Evolutionary conservation across 192 early-diverging fungal genomes (phyloP).

Genomic region (Kappamyces sp.): DNA sequence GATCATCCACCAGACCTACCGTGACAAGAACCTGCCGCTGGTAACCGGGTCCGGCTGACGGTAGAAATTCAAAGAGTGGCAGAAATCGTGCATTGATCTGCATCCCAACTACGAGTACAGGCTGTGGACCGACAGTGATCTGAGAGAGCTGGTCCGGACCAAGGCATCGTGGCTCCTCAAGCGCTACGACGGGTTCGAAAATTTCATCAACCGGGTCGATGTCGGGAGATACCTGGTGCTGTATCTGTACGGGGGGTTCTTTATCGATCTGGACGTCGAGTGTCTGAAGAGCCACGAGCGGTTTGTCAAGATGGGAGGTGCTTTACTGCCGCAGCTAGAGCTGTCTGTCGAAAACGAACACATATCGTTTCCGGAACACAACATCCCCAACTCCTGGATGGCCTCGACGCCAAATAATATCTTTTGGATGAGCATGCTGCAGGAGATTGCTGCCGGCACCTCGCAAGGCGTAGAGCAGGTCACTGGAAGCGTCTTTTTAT

Average conservation of each 20-base stretch:
- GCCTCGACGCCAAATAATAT: conserved; percentile 24
- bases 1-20: too few species aligned
- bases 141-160: conserved; percentile 14
- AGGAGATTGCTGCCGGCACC: not conserved
- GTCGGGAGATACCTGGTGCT: conserved; percentile 26
- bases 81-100: conserved; percentile 17
- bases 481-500: too few species aligned
- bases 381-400: conserved; percentile 36
- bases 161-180: conserved; percentile 32
- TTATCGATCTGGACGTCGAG: conserved; percentile 33
- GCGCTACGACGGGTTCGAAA: conserved; percentile 22
- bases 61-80: conserved; percentile 15
- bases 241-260: conserved; percentile 34
- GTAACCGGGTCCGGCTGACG: too few species aligned
- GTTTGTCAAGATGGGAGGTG: not conserved
- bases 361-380: conserved; percentile 6
- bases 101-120: conserved; percentile 24
- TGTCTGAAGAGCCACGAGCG: conserved; percentile 19
- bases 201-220: conserved; percentile 30
- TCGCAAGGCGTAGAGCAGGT: too few species aligned
- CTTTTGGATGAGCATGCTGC: conserved; percentile 28
- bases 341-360: too few species aligned
- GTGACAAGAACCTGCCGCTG: too few species aligned
- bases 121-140: conserved; percentile 31
- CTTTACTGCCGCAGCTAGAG: too few species aligned